Base-by-base conservation (phyloP, 1,139 yeast species). In the Kodamaea sp. region DNA sequence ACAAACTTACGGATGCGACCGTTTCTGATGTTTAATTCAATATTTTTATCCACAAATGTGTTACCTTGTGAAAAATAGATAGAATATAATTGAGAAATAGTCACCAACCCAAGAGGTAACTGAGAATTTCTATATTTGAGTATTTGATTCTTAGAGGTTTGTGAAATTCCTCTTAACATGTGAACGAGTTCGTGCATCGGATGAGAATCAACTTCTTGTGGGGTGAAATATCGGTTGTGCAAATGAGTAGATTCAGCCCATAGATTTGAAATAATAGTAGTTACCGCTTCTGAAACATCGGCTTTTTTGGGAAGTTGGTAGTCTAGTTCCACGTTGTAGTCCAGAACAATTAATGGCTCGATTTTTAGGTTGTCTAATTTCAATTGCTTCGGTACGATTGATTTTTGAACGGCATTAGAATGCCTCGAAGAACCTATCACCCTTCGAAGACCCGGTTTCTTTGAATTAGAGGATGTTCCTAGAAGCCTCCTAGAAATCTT, bases 11-110 rank as follows among this genome's bases (percentile, higher is more conserved):
- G 52, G 5, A 71, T 36, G 6, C 49, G 38, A 0, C 75, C 75
- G 28, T 56, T 54, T 32, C 75, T 49, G 5, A 63, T 57, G 24
- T 54, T 48, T 4, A 66, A 41, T 43, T 71, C 77, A 2, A 70
- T 47, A 35, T 56, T 63, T 37, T 65, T 59, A 48, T 71, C 77
- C 5, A 71, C 76, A 55, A 65, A 70, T 0, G 77, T 71, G 43
- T 65, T 61, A 0, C 76, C 76, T 29, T 63, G 60, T 15, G 57
- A 51, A 31, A 60, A 65, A 42, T 61, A 71, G n/a, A 71, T 58
- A 8, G 75, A 58, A 42, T 71, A 70, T 8, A 71, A 46, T 46
- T 70, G 76, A 35, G 66, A 63, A 2, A 61, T 47, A 1, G 76
- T 70, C 5, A 68, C 55, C 34, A 71, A 46, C 2, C 67, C 70